Conservation (phyloP, 2,329 filamentous ascomycete genomes). For the Lecanicillium sp. region DNA sequence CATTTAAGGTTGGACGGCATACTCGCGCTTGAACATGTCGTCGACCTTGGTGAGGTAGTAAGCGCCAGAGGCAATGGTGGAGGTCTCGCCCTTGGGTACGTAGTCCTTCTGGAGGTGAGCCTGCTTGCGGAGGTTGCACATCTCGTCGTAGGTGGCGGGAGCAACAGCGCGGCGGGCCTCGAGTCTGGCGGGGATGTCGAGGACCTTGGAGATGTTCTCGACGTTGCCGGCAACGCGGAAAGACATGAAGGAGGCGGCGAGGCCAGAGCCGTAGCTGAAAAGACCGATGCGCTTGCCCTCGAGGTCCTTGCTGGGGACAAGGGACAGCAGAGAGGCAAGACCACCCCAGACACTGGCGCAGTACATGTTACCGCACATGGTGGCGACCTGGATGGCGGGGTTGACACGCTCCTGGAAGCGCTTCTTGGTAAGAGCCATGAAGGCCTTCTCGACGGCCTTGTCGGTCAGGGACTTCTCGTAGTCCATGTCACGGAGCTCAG, state of each 20-base stretch:
- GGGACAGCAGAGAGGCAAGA: constrained; percentile 61
- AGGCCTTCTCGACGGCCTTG: constrained; percentile 80
- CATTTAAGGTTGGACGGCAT: constrained; percentile 64
- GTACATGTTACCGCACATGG: constrained; percentile 66
- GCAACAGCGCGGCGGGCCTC: constrained; percentile 58
- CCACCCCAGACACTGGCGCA: constrained; percentile 70
- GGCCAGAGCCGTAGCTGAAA: constrained; percentile 75
- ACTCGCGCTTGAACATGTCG: constrained; percentile 79
- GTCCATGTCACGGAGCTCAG: constrained; percentile 70
- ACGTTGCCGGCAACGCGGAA: constrained; percentile 69
- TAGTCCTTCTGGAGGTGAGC: constrained; percentile 79
- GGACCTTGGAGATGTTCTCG: constrained; percentile 57
- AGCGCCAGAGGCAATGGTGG: constrained; percentile 59
- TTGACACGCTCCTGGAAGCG: constrained; percentile 71
- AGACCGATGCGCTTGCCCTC: constrained; percentile 67
- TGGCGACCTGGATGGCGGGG: constrained; percentile 68
- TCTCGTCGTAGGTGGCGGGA: constrained; percentile 71
- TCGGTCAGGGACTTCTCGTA: constrained; percentile 75
- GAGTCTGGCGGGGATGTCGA: constrained; percentile 65
- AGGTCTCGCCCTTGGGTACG: constrained; percentile 60
- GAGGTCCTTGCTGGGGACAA: constrained; percentile 56
- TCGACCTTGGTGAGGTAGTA: constrained; percentile 80
- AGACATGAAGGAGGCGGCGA: constrained; percentile 66
- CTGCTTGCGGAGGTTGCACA: constrained; percentile 76
- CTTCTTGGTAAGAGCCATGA: constrained; percentile 80